A percentile compares a stretch with the other conserved stretches of the same genome.
phyloP scores from a whole-genome alignment of 495 filamentous ascomycete genomes.

The Chaetomidium leptoderma region DNA sequence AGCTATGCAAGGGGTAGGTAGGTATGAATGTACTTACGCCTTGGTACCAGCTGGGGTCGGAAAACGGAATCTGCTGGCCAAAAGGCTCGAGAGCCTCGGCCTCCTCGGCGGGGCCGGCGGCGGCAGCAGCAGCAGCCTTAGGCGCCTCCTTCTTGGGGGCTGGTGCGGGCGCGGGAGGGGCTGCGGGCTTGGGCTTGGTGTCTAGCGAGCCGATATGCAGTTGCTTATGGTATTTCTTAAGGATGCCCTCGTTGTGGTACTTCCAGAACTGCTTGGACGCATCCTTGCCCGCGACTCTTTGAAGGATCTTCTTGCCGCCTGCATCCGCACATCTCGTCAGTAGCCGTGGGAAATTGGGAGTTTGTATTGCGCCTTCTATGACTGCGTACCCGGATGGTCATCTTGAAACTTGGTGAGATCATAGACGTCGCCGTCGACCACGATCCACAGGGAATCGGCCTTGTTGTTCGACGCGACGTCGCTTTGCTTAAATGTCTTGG shows the following conservation, averaged over 20 bases:
- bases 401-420: slow-evolving; percentile 93
- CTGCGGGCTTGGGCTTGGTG: slow-evolving; percentile 65
- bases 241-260: slow-evolving; percentile 88
- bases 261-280: slow-evolving; percentile 99
- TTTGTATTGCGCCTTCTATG: background rate
- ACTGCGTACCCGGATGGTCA: slow-evolving; percentile 71
- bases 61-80: slow-evolving; percentile 84
- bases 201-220: slow-evolving; percentile 89
- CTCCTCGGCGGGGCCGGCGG: slow-evolving; percentile 50
- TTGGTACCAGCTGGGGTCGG: slow-evolving; percentile 94
- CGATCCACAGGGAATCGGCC: slow-evolving; percentile 76
- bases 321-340: slow-evolving; percentile 18
- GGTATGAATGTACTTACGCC: slow-evolving; percentile 74
- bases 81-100: slow-evolving; percentile 74
- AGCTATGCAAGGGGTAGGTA: no score
- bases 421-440: slow-evolving; percentile 94
- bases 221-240: slow-evolving; percentile 90
- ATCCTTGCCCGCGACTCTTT: slow-evolving; percentile 91
- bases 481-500: slow-evolving; percentile 74
- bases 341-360: background rate
- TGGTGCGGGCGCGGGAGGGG: slow-evolving; percentile 50
- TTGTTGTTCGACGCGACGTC: slow-evolving; percentile 92
- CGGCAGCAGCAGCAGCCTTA: slow-evolving; percentile 50
- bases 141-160: slow-evolving; percentile 49
- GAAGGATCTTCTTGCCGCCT: slow-evolving; percentile 97